phyloP scores from a whole-genome alignment of 2,329 filamentous ascomycete genomes.

The Fusarium sp. region DNA sequence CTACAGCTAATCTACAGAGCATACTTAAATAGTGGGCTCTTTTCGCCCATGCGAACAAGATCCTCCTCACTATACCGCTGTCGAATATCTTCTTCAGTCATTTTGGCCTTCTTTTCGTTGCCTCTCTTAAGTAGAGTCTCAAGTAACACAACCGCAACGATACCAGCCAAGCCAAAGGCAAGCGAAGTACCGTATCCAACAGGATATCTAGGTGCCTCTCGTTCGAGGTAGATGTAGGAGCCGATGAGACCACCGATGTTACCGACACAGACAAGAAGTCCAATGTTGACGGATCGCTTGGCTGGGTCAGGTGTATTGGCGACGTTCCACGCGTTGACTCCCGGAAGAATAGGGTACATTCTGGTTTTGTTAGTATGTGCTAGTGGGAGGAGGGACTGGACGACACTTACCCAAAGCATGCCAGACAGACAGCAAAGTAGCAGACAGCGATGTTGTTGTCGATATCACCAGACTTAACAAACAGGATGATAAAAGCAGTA shows the following conservation, averaged over 20 bases:
- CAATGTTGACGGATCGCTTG: conserved; percentile 58
- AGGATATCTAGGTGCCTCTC: conserved; percentile 14
- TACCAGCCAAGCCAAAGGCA: conserved; percentile 14
- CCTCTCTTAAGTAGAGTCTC: conserved; percentile 13
- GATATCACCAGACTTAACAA: conserved; percentile 9
- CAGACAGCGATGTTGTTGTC: conserved; percentile 19
- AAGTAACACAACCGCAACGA: conserved; percentile 6
- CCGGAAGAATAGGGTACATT: conserved; percentile 56
- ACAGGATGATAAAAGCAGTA: conserved; percentile 12
- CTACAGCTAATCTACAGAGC: background rate
- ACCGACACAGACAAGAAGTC: conserved; percentile 55
- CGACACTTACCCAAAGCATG: conserved; percentile 20
- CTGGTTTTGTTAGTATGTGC: background rate
- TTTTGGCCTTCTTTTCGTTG: conserved; percentile 18
- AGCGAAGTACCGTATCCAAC: conserved; percentile 21
- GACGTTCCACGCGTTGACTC: conserved; percentile 56
- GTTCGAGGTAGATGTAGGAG: conserved; percentile 20
- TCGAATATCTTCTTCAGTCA: conserved; percentile 2
- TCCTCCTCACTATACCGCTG: conserved; percentile 14
- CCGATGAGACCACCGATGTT: conserved; percentile 21
- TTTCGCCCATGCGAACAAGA: conserved; percentile 25
- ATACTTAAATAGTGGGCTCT: conserved; percentile 23
- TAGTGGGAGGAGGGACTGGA: no score
- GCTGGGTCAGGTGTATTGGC: conserved; percentile 54
- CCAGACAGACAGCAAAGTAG: conserved; percentile 20